Evolutionary conservation across 2,329 filamentous ascomycete species (phyloP), one percentile per base, ranked within the genome.

Genomic region (Aureobasidium pullulans): DNA sequence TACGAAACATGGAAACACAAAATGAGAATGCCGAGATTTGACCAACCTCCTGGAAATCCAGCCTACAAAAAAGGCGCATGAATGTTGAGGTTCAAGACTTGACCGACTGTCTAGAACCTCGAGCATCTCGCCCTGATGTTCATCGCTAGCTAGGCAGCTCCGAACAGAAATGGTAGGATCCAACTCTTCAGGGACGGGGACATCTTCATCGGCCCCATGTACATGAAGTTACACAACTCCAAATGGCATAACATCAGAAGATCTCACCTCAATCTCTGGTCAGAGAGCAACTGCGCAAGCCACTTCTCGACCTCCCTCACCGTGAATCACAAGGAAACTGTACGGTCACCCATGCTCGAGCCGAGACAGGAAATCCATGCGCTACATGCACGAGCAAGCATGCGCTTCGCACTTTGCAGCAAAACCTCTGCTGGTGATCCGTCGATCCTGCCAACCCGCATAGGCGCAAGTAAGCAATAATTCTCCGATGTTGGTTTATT

Each of bases 401-500:
- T 54, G 52, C 10, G 40, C 40, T 56, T 19, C 16, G 16, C 29
- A 19, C 23, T 8, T 37, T 46, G 52, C 39, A 56, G 39, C 40
- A 56, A 23, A 28, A 56, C 40, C 39, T 46, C 40, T 56, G 52
- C 40, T 37, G 52, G 31, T 46, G 52, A 56, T 56, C 52, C 40
- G 40, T 46, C 52, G 52, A 56, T 56, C 52, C 52, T 56, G 32
- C 52, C 19, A 56, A 44, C 40, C 31, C 37, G 42, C 40, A 46
- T 36, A 29, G 23, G 43, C 34, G 43, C 43, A 37, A 39, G 54
- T 57, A 28, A 57, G 54, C 54, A 40, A 23, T 15, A 57, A 57
- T n/a, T 57, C 34, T 40, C 54, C 54, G 54, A 39, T 13, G 9
- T 4, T 19, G 54, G 10, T 29, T 48, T 29, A 57, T 57, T 57